Evolutionary conservation across 2,329 filamentous ascomycete species (phyloP).

Genomic region (Penicillium sp.): DNA sequence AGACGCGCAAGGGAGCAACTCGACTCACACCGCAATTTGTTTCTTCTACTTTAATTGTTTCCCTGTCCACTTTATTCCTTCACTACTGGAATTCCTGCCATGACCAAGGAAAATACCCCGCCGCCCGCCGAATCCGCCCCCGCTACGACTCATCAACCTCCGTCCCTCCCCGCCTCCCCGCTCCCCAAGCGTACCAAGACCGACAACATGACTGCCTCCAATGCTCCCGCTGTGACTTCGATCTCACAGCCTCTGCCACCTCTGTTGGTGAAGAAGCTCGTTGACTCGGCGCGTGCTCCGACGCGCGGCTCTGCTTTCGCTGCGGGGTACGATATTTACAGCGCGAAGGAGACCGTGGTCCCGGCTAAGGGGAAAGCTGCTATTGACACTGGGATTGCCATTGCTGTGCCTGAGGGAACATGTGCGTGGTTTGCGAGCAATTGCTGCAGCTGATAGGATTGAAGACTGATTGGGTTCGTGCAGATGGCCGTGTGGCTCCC

Average conservation of each 20-base stretch:
- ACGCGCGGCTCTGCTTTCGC: slow-evolving; percentile 85
- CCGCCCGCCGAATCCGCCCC: slow-evolving; percentile 29
- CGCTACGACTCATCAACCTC: slow-evolving; percentile 42
- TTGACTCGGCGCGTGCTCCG: slow-evolving; percentile 69
- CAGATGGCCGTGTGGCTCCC: slow-evolving; percentile 83
- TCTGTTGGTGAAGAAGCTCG: slow-evolving; percentile 83
- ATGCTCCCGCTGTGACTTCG: slow-evolving; percentile 31
- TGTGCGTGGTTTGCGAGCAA: slow-evolving; percentile 55
- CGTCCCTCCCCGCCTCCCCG: slow-evolving; percentile 64
- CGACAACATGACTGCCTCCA: slow-evolving; percentile 30
- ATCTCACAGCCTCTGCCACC: slow-evolving; percentile 48
- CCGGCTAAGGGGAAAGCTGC: slow-evolving; percentile 77
- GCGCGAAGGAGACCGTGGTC: slow-evolving; percentile 64
- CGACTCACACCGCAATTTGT: slow-evolving; percentile 24
- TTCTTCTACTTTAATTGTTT: too few relatives aligned
- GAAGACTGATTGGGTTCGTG: slow-evolving; percentile 1
- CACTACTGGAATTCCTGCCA: slow-evolving; percentile 19
- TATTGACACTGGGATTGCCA: slow-evolving; percentile 84
- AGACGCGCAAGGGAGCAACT: slow-evolving; percentile 19
- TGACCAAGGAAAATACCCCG: slow-evolving; percentile 43
- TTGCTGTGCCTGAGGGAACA: slow-evolving; percentile 83
- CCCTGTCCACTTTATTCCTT: slow-evolving; percentile 4
- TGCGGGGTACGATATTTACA: slow-evolving; percentile 91
- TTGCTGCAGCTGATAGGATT: too few relatives aligned
- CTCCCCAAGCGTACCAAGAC: slow-evolving; percentile 76